Percentiles rank a stretch among this genome's conserved stretches.
Conservation (phyloP, 208 protist species). For the Porcisia deanei region DNA sequence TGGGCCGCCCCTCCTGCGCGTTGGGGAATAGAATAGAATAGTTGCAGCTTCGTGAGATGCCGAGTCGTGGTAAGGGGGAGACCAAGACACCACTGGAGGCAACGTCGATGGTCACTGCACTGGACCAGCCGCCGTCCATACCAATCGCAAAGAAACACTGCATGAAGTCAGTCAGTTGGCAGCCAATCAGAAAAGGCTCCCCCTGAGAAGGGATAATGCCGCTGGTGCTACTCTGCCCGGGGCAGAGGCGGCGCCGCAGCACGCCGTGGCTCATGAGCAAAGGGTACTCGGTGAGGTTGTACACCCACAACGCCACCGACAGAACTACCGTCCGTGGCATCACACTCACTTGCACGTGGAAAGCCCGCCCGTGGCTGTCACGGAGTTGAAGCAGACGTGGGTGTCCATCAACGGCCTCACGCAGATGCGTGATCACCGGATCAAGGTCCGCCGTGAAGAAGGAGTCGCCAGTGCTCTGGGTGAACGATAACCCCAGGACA, state of each 20-base stretch:
- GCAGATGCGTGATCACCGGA: conserved; percentile 40
- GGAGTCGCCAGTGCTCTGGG: conserved; percentile 62
- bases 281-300: conserved; percentile 82
- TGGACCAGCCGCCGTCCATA: conserved; percentile 73
- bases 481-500: conserved; percentile 53
- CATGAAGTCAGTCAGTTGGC: conserved; percentile 51
- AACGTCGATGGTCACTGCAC: conserved; percentile 51
- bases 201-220: conserved; percentile 82
- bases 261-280: conserved; percentile 61
- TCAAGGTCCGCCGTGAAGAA: conserved; percentile 43
- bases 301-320: conserved; percentile 77
- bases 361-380: conserved; percentile 54
- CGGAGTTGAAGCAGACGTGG: conserved; percentile 52
- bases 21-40: conserved; percentile 77
- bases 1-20: conserved; percentile 61
- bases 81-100: conserved; percentile 68
- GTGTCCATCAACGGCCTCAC: conserved; percentile 48
- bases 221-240: conserved; percentile 55
- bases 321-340: conserved; percentile 66
- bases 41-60: conserved; percentile 75
- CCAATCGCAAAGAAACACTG: conserved; percentile 63
- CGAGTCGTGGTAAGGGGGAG: conserved; percentile 35
- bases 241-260: conserved; percentile 45
- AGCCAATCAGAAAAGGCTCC: conserved; percentile 71
- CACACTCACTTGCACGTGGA: conserved; percentile 72